These are phyloP conservation scores for Ogataea trehaloabstinens DNA, from an alignment of 805 yeast species.

Conservation along the genomic window DNA sequence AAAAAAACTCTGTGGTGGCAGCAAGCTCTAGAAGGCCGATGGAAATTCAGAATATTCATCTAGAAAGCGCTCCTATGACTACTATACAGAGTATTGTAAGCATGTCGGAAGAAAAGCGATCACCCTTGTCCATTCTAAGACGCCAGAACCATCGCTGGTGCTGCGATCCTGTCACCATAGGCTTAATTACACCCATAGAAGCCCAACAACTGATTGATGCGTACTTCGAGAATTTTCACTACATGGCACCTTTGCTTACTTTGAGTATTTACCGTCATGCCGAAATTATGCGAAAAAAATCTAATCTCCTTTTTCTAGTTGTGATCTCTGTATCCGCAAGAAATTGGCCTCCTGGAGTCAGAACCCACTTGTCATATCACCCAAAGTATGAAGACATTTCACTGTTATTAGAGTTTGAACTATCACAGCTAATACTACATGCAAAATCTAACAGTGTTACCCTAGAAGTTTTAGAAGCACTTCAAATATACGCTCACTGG, in stretches of 20 bases:
- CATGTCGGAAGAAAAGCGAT: constrained; percentile 6
- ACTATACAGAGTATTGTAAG: constrained; percentile 15
- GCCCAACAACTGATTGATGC: constrained; percentile 14
- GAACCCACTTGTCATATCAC: constrained; percentile 1
- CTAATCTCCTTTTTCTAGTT: constrained; percentile 11
- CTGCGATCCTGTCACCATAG: constrained; percentile 13
- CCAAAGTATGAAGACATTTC: constrained; percentile 12
- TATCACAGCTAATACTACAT: constrained; percentile 9
- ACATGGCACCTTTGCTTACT: constrained; percentile 17
- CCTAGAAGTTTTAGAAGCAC: constrained; percentile 14
- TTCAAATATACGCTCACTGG: constrained; percentile 19
- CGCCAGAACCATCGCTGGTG: constrained; percentile 12
- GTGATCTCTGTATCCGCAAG: constrained; percentile 14
- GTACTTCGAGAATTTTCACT: constrained; percentile 15
- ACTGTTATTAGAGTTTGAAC: constrained; percentile 10
- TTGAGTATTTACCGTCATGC: constrained; percentile 12
- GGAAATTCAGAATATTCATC: constrained; percentile 12
- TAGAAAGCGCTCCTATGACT: constrained; percentile 14
- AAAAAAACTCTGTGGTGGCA: not conserved
- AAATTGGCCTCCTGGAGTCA: constrained; percentile 2
- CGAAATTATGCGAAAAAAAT: constrained; percentile 10
- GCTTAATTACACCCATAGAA: constrained; percentile 7
- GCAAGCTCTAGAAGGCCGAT: constrained; percentile 5
- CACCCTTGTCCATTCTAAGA: constrained; percentile 9
- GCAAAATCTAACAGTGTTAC: constrained; percentile 12